phyloP scores from a whole-genome alignment of 306 rosid species.

The Inga oerstediana region DNA sequence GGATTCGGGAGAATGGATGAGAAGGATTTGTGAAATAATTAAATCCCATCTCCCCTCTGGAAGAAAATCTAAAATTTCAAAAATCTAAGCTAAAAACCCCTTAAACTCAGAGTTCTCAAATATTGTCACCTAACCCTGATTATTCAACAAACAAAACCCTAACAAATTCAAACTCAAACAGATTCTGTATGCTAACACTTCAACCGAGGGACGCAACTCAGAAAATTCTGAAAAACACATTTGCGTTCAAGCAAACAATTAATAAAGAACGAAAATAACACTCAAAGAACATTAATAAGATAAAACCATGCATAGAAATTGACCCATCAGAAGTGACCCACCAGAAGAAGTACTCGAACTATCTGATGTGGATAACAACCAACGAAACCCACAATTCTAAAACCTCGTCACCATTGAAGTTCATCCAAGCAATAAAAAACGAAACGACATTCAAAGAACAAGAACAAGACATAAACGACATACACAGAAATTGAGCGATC shows the following conservation, averaged over 20 bases:
- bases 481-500: background rate
- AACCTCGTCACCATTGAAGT: background rate
- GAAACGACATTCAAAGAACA: background rate
- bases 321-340: background rate
- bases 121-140: slow-evolving; percentile 1
- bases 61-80: slow-evolving; percentile 6
- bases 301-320: background rate
- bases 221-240: background rate
- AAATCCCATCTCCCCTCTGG: background rate
- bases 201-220: background rate
- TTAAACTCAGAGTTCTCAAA: background rate
- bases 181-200: background rate
- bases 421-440: background rate
- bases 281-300: background rate
- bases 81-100: background rate
- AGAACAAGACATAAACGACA: background rate
- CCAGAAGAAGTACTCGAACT: background rate
- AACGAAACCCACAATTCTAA: background rate
- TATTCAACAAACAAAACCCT: background rate
- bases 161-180: background rate
- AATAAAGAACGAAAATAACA: background rate
- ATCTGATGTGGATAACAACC: background rate
- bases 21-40: background rate
- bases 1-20: background rate
- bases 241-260: background rate